Evolutionary conservation across 768 basidiomycete species (phyloP).

Genomic region (Phylloporus sp.): DNA sequence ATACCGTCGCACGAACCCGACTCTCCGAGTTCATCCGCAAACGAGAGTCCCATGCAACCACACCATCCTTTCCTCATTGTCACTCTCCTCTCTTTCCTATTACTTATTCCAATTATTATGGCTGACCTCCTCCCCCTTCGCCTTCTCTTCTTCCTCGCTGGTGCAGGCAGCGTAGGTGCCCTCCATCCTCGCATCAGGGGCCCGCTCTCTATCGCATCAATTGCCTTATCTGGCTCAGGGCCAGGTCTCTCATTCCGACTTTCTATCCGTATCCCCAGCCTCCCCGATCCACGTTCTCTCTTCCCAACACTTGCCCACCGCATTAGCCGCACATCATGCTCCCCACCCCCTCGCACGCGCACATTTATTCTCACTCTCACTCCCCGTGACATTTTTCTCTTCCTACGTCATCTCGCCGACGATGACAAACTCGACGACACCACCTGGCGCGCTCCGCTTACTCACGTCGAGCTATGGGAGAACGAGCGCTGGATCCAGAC

Average conservation of each 20-base stretch:
- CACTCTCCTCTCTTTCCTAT: slow-evolving; percentile 40
- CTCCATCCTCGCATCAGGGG: slow-evolving; percentile 12
- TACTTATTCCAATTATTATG: slow-evolving; percentile 40
- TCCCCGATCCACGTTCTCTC: background rate
- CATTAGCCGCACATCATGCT: background rate
- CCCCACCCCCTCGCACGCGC: background rate
- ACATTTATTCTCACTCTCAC: slow-evolving; percentile 14
- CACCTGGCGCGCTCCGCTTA: slow-evolving; percentile 60
- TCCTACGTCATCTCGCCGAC: slow-evolving; percentile 43
- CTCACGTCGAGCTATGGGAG: slow-evolving; percentile 74
- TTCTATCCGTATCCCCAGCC: slow-evolving; percentile 2
- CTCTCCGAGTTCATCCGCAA: background rate
- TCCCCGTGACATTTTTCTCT: slow-evolving; percentile 28
- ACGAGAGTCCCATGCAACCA: background rate
- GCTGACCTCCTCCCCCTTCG: slow-evolving; percentile 43
- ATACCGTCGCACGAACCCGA: slow-evolving; percentile 13
- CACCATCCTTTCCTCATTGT: slow-evolving; percentile 33
- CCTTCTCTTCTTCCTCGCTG: slow-evolving; percentile 35
- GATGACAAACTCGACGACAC: slow-evolving; percentile 60
- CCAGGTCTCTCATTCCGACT: slow-evolving; percentile 18
- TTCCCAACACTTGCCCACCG: background rate
- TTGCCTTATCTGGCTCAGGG: slow-evolving; percentile 9
- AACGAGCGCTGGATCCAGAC: slow-evolving; percentile 59
- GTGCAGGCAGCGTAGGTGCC: slow-evolving; percentile 10
- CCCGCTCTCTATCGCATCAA: background rate